phyloP scores from a whole-genome alignment of 768 basidiomycete species.

The Suillus placidus region DNA sequence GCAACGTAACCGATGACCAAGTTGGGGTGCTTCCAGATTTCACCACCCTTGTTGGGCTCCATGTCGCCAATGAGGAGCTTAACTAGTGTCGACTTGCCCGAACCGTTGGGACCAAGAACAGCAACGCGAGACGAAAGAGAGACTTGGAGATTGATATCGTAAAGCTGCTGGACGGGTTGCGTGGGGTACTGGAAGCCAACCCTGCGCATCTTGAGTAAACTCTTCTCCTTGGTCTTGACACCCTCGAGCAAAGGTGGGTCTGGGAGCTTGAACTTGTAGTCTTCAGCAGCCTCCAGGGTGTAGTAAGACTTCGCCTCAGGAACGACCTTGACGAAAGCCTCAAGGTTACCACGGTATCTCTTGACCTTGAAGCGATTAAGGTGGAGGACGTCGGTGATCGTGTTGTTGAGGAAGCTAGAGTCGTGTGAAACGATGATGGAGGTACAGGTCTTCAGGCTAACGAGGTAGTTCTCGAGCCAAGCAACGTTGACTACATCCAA shows the following conservation, averaged over 20 bases:
- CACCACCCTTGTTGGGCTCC: slow-evolving; percentile 95
- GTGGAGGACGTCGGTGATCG: slow-evolving; percentile 96
- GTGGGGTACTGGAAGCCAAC: slow-evolving; percentile 97
- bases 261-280: slow-evolving; percentile 98
- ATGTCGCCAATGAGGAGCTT: slow-evolving; percentile 96
- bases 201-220: slow-evolving; percentile 94
- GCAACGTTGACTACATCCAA: slow-evolving; percentile 97
- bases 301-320: slow-evolving; percentile 99
- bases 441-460: slow-evolving; percentile 84
- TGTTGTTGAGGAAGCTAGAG: slow-evolving; percentile 96
- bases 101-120: slow-evolving; percentile 97
- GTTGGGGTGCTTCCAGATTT: slow-evolving; percentile 99
- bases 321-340: slow-evolving; percentile 90
- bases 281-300: slow-evolving; percentile 91
- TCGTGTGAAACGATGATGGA: slow-evolving; percentile 99
- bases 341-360: slow-evolving; percentile 94
- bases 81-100: slow-evolving; percentile 97
- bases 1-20: slow-evolving; percentile 99
- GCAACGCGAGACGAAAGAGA: slow-evolving; percentile 98
- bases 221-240: slow-evolving; percentile 99
- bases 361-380: slow-evolving; percentile 98
- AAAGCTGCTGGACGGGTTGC: slow-evolving; percentile 83
- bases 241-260: slow-evolving; percentile 96
- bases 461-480: slow-evolving; percentile 96
- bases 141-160: slow-evolving; percentile 95